Evolutionary conservation across 1,284 basidiomycete genomes (phyloP).

Genomic region (Vanrija pseudolonga): DNA sequence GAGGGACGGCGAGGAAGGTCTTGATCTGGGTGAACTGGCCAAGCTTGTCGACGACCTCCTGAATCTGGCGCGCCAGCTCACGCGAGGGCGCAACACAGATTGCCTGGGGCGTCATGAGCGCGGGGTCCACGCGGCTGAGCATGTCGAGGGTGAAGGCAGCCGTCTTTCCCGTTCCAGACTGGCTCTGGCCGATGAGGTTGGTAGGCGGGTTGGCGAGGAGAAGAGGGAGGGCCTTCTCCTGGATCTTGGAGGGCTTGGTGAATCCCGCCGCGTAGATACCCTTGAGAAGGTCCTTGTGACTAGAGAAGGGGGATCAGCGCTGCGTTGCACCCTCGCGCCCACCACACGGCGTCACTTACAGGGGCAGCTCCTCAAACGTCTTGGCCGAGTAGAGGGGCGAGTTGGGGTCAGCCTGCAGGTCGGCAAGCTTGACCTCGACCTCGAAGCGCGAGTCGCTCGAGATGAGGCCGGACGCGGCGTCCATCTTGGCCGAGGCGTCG

Average conservation of each 20-base stretch:
- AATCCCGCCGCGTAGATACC: conserved; percentile 97
- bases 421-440: conserved; percentile 86
- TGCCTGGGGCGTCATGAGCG: conserved; percentile 80
- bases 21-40: conserved; percentile 91
- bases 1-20: conserved; percentile 92
- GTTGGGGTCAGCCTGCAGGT: conserved; percentile 93
- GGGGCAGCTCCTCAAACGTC: conserved; percentile 87
- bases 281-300: conserved; percentile 83
- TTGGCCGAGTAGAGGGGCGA: conserved; percentile 92
- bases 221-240: conserved; percentile 92
- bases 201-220: conserved; percentile 90
- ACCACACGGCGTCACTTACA: conserved; percentile 59
- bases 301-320: conserved; percentile 42
- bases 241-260: conserved; percentile 97
- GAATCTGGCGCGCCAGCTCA: conserved; percentile 95
- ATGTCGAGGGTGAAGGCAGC: conserved; percentile 97
- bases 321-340: no score
- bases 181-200: conserved; percentile 99
- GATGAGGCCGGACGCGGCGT: conserved; percentile 27
- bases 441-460: conserved; percentile 45
- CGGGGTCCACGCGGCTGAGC: conserved; percentile 89
- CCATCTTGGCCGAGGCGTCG: neutral
- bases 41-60: conserved; percentile 90
- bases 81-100: conserved; percentile 91
- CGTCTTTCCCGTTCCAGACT: conserved; percentile 98